Percentiles rank a stretch among this genome's conserved stretches.
Evolutionary conservation across 495 filamentous ascomycete species (phyloP).

Genomic region (Hypoxylon lienhwacheense): DNA sequence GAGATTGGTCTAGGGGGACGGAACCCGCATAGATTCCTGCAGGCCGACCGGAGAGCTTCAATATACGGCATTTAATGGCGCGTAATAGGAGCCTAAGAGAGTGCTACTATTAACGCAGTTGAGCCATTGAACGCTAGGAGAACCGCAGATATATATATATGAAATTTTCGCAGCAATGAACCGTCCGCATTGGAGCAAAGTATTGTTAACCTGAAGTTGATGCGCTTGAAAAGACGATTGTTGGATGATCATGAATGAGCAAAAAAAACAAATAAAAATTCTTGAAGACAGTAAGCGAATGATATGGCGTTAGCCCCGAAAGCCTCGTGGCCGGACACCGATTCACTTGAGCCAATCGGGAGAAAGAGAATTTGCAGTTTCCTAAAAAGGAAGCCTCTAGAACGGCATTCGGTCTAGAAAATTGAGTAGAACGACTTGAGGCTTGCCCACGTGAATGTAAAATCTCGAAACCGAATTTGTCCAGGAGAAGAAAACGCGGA

Average conservation of each 20-base stretch:
- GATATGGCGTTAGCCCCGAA: slow-evolving; percentile 20
- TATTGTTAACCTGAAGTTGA: too few species aligned
- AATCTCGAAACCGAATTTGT: background rate
- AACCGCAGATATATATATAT: slow-evolving; percentile 2
- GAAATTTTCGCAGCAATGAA: too few species aligned
- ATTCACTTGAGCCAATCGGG: slow-evolving; percentile 25
- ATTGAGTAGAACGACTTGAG: background rate
- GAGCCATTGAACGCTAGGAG: slow-evolving; percentile 16
- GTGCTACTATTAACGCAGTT: slow-evolving; percentile 27
- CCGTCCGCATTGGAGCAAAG: too few species aligned
- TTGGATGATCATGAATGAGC: too few species aligned
- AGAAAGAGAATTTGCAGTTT: slow-evolving; percentile 8
- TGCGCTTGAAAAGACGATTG: slow-evolving; percentile 2
- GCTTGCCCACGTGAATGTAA: slow-evolving; percentile 7
- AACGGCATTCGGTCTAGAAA: slow-evolving; percentile 1
- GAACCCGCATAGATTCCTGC: slow-evolving; percentile 30
- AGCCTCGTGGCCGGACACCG: slow-evolving; percentile 27
- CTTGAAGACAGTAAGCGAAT: background rate
- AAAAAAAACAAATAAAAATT: background rate
- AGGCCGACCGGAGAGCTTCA: slow-evolving; percentile 22
- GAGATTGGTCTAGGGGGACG: slow-evolving; percentile 28
- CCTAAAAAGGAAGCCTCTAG: slow-evolving; percentile 27
- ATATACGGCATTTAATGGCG: slow-evolving; percentile 35
- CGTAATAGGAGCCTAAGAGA: slow-evolving; percentile 9
- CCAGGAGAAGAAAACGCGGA: background rate